Evolutionary conservation across 805 yeast species (phyloP).

Genomic region (Candida rishiriensis): DNA sequence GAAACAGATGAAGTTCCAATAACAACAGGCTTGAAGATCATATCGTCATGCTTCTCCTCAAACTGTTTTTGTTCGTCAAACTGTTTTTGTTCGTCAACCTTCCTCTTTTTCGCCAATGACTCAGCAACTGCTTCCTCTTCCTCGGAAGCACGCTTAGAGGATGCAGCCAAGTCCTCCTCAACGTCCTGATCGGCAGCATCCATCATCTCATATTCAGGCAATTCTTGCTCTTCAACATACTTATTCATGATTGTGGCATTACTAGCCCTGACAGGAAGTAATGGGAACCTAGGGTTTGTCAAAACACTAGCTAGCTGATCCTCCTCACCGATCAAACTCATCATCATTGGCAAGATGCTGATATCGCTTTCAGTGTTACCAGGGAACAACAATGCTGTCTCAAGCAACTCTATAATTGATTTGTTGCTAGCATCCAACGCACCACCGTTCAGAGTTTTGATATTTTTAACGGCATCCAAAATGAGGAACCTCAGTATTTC

Average conservation of each 20-base stretch:
- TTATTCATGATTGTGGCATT: not conserved
- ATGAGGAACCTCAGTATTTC: slow-evolving; percentile 47
- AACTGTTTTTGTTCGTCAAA: slow-evolving; percentile 7
- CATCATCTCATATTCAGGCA: slow-evolving; percentile 10
- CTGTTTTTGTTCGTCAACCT: slow-evolving; percentile 11
- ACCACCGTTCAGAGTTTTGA: slow-evolving; percentile 25
- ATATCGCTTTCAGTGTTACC: slow-evolving; percentile 48
- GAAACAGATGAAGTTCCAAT: not conserved
- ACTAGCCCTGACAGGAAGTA: slow-evolving; percentile 18
- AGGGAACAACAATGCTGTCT: slow-evolving; percentile 62
- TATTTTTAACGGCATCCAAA: slow-evolving; percentile 31
- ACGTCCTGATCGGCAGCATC: slow-evolving; percentile 7
- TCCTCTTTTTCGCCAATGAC: slow-evolving; percentile 5
- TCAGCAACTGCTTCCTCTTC: slow-evolving; percentile 1
- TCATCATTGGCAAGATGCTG: slow-evolving; percentile 69
- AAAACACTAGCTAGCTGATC: slow-evolving; percentile 54
- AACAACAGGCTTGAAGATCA: slow-evolving; percentile 15
- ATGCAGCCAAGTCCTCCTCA: not conserved
- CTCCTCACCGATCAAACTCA: slow-evolving; percentile 42
- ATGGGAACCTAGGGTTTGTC: slow-evolving; percentile 74
- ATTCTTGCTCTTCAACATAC: slow-evolving; percentile 13
- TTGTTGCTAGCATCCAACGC: slow-evolving; percentile 14
- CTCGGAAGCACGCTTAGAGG: not conserved
- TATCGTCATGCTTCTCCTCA: slow-evolving; percentile 8
- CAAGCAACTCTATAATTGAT: slow-evolving; percentile 46